Conservation (phyloP, 2,329 filamentous ascomycete genomes). For the Phaeosphaeria sp. region DNA sequence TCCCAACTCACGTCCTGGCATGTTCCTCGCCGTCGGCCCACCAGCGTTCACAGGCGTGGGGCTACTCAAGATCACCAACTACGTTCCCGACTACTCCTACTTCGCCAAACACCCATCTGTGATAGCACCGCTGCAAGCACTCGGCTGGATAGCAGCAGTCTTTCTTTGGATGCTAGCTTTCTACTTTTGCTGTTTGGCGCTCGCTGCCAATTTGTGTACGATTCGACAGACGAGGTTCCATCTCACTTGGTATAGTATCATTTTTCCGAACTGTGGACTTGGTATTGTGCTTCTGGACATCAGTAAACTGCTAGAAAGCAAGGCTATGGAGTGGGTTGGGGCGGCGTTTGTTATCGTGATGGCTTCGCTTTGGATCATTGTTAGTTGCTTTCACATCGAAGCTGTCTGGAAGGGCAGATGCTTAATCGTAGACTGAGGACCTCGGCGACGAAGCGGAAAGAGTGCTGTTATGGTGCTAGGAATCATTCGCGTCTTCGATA, state of each 20-base stretch:
- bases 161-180: background rate
- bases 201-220: background rate
- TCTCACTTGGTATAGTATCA: background rate
- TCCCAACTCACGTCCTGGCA: background rate
- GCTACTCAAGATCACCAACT: background rate
- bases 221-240: background rate
- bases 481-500: too few species aligned
- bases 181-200: background rate
- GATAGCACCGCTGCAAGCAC: background rate
- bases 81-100: background rate
- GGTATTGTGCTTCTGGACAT: background rate
- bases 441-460: too few species aligned
- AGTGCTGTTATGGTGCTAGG: too few species aligned
- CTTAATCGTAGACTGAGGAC: background rate
- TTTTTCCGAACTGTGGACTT: background rate
- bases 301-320: background rate
- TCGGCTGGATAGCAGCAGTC: background rate
- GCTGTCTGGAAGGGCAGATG: background rate
- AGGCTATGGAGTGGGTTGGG: background rate
- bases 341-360: background rate
- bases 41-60: background rate
- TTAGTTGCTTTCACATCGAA: background rate
- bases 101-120: background rate
- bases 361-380: background rate
- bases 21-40: background rate